Evolutionary conservation across 2,329 filamentous ascomycete genomes (phyloP).

Genomic region (Beauveria pseudobassiana): DNA sequence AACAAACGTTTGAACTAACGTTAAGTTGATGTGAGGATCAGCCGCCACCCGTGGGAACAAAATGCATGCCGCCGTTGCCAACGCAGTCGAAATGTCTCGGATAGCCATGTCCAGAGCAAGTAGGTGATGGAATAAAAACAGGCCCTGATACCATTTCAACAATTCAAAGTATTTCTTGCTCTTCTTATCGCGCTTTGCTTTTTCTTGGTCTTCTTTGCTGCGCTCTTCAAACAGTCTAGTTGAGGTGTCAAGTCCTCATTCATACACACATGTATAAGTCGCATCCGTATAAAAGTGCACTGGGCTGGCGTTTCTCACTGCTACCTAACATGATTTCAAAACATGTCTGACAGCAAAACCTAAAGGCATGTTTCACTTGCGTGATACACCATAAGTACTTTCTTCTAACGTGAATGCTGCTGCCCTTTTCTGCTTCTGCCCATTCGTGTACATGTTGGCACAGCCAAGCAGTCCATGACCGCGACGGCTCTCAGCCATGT

Average conservation of each 20-base stretch:
- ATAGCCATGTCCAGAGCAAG: too few relatives aligned
- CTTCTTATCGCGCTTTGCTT: too few relatives aligned
- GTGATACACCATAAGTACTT: neutral
- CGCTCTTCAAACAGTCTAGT: too few relatives aligned
- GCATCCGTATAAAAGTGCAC: neutral
- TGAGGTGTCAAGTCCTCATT: too few relatives aligned
- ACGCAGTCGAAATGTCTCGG: too few relatives aligned
- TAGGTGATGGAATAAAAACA: too few relatives aligned
- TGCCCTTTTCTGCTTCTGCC: neutral
- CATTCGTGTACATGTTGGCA: neutral
- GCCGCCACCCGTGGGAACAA: too few relatives aligned
- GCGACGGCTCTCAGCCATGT: neutral
- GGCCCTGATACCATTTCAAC: too few relatives aligned
- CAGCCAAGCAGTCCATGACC: neutral
- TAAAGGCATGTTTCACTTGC: neutral
- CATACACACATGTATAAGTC: neutral
- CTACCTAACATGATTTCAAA: neutral
- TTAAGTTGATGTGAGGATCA: neutral
- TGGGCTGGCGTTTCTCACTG: neutral
- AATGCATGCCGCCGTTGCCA: too few relatives aligned
- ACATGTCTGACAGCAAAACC: neutral
- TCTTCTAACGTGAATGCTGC: neutral
- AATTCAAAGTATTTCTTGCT: too few relatives aligned
- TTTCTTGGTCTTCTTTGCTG: too few relatives aligned
- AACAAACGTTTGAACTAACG: neutral